Conservation (phyloP, 2,329 filamentous ascomycete genomes). For the Pseudogymnoascus sp. region DNA sequence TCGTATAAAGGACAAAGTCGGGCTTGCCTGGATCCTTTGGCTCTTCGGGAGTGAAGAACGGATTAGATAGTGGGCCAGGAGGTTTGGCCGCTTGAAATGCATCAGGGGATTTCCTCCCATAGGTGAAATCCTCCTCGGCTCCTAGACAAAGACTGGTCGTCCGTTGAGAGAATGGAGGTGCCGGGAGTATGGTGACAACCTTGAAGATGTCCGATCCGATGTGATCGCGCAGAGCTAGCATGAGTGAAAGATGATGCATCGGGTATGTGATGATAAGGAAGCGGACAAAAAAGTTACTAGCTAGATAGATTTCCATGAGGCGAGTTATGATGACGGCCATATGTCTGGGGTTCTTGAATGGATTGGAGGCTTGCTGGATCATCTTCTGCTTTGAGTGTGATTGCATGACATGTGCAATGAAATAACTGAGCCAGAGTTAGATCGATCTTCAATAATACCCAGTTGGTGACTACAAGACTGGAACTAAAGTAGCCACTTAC, state of each 20-base stretch:
- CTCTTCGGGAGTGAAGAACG: neutral
- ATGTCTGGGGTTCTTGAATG: conserved; percentile 43
- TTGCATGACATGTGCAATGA: conserved; percentile 54
- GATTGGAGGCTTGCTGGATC: conserved; percentile 43
- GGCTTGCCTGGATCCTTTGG: neutral
- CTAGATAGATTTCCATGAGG: conserved; percentile 51
- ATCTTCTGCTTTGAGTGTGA: conserved; percentile 43
- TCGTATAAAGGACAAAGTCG: neutral
- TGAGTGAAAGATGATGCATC: conserved; percentile 44
- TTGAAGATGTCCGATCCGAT: conserved; percentile 49
- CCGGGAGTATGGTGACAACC: conserved; percentile 44
- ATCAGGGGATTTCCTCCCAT: neutral
- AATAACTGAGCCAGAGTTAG: conserved; percentile 36
- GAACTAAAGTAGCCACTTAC: neutral
- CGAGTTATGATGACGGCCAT: conserved; percentile 51
- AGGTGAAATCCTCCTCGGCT: conserved; percentile 25
- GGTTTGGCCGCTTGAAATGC: conserved; percentile 20
- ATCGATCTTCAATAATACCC: neutral
- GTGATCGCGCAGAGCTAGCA: conserved; percentile 49
- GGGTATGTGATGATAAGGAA: conserved; percentile 54
- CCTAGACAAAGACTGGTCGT: neutral
- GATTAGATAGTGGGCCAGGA: neutral
- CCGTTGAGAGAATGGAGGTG: neutral
- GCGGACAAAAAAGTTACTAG: conserved; percentile 41
- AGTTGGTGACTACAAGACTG: neutral